Evolutionary conservation across 495 filamentous ascomycete species (phyloP), one percentile per base, ranked within the genome.

Genomic region (Tuber melanosporum): DNA sequence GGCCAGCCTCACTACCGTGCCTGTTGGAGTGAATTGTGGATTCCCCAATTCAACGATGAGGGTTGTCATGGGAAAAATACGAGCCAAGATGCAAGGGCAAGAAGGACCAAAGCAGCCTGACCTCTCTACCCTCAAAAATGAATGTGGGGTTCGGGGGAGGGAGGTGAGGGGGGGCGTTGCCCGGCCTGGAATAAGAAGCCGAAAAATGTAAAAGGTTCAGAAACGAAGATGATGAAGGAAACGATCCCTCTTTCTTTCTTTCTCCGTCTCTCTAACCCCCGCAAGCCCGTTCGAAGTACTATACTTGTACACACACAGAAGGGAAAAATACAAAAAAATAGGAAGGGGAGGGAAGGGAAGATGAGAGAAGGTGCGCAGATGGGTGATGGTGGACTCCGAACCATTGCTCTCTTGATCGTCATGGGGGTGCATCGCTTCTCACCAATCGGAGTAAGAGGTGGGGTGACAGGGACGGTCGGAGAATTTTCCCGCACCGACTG

Each of bases 401-500:
- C 45, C 45, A 47, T 19, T 15, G 14, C 44, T 15, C 8, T n/a
- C 52, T 32, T 32, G 1, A 62, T 32, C 52, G 52, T 62, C n/a
- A n/a, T 32, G 57, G 57, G 36, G 14, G 52, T 26, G 52, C 52
- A 62, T 32, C 52, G 52, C 52, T 62, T 17, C n/a, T 70, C 77
- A 79, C 78, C 78, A 80, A 80, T 80, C 78, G 78, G 78, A 80
- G 74, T 39, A 49, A 72, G 19, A 45, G 19, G 78, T 42, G 78
- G 78, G 78, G 78, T 73, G 49, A 42, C 62, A 66, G 14, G 26
- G 12, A 4, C 77, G 73, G 73, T 76, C 78, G 78, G 78, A 80
- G 78, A 80, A 79, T 80, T 80, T 80, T 80, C 77, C 78, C 77
- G 77, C 78, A 80, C 73, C 78, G 76, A 80, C 78, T 77, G 73